Percentiles rank a stretch among this genome's conserved stretches.
phyloP scores from a whole-genome alignment of 805 yeast genomes.

The Kuraishia molischiana region DNA sequence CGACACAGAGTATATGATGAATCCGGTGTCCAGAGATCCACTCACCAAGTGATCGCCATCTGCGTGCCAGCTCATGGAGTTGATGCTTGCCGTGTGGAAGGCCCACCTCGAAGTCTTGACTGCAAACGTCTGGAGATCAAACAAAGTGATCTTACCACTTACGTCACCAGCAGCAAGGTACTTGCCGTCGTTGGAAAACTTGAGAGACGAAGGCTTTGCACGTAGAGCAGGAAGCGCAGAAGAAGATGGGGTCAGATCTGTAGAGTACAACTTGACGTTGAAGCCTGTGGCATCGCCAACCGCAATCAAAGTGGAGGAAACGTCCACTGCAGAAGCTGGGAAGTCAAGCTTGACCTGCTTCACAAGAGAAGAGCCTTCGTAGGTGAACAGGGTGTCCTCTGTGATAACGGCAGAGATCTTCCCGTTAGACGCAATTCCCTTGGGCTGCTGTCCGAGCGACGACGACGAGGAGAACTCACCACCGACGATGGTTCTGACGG shows the following conservation, averaged over 20 bases:
- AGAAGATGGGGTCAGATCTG: slow-evolving; percentile 6
- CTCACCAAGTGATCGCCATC: slow-evolving; percentile 68
- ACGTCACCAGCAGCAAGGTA: slow-evolving; percentile 79
- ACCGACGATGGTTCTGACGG: slow-evolving; percentile 31
- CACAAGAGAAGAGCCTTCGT: slow-evolving; percentile 10
- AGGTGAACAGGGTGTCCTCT: slow-evolving; percentile 28
- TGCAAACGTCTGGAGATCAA: slow-evolving; percentile 39
- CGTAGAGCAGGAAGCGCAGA: slow-evolving; percentile 33
- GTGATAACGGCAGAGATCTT: slow-evolving; percentile 33
- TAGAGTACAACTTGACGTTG: slow-evolving; percentile 28
- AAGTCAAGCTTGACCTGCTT: slow-evolving; percentile 22
- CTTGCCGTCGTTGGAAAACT: slow-evolving; percentile 61
- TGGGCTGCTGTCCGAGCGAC: slow-evolving; percentile 40
- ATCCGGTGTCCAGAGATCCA: slow-evolving; percentile 76
- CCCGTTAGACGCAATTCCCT: slow-evolving; percentile 24
- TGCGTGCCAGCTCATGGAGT: slow-evolving; percentile 67
- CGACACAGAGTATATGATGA: slow-evolving; percentile 70
- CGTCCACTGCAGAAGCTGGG: slow-evolving; percentile 35
- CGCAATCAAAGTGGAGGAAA: slow-evolving; percentile 27
- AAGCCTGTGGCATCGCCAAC: slow-evolving; percentile 36
- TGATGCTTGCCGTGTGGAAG: slow-evolving; percentile 80
- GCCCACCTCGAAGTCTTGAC: slow-evolving; percentile 88
- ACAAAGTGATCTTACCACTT: slow-evolving; percentile 78
- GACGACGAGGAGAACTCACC: slow-evolving; percentile 19
- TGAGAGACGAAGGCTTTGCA: slow-evolving; percentile 51